A percentile compares a stretch with the other conserved stretches of the same genome.
Evolutionary conservation across 1,284 basidiomycete species (phyloP).

Genomic region (Ganoderma boninense): DNA sequence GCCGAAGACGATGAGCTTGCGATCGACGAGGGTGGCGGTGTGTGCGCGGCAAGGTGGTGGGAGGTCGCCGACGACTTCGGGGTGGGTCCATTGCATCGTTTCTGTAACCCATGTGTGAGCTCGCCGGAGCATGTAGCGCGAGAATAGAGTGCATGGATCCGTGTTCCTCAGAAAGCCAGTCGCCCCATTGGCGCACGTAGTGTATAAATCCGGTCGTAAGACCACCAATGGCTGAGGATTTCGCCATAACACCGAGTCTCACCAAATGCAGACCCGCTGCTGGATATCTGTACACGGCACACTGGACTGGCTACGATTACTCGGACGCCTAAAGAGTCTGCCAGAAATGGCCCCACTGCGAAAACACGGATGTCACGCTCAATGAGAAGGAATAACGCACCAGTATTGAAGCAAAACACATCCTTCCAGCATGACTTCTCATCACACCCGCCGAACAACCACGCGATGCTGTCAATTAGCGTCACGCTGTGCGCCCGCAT

Average conservation of each 20-base stretch:
- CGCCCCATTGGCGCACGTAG: neutral
- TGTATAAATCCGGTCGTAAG: neutral
- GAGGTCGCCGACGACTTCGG: constrained; percentile 76
- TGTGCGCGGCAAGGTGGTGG: constrained; percentile 90
- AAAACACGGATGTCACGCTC: neutral
- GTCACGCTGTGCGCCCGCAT: constrained; percentile 89
- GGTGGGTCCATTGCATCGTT: constrained; percentile 89
- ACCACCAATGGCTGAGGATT: neutral
- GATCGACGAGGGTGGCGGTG: constrained; percentile 86
- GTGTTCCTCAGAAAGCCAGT: neutral
- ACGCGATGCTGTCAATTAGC: constrained; percentile 82
- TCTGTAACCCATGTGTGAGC: constrained; percentile 54
- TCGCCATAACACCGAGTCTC: neutral
- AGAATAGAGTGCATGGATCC: neutral
- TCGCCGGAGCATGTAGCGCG: neutral
- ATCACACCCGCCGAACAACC: constrained; percentile 92
- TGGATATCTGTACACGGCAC: too few species aligned
- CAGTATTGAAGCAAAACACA: constrained; percentile 88
- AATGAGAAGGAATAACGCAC: constrained; percentile 49
- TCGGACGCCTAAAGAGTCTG: too few species aligned
- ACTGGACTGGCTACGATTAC: too few species aligned
- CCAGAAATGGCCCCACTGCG: neutral
- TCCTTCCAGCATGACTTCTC: constrained; percentile 81
- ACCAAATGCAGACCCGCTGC: neutral
- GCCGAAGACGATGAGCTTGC: constrained; percentile 84